A percentile compares a stretch with the other conserved stretches of the same genome.
Conservation (phyloP, 441 rosid genomes). For the Melastoma candidum region DNA sequence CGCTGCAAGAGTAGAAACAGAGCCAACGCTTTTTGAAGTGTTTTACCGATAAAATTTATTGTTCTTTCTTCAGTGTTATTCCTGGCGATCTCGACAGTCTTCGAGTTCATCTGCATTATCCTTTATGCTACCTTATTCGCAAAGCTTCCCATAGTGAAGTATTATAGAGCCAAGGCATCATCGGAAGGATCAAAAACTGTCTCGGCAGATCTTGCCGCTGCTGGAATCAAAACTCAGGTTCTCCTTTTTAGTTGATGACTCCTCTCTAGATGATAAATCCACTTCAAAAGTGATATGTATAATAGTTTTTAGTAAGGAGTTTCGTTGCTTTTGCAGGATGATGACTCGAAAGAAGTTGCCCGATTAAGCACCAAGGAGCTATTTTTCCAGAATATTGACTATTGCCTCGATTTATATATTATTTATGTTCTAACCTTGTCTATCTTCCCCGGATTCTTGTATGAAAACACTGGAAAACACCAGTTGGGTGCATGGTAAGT, state of each 20-base stretch:
- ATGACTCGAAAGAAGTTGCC: conserved; percentile 13
- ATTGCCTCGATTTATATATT: conserved; percentile 18
- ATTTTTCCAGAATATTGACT: conserved; percentile 20
- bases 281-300: too few relatives aligned
- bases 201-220: conserved; percentile 23
- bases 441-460: conserved; percentile 29
- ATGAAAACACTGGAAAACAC: conserved; percentile 27
- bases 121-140: conserved; percentile 15
- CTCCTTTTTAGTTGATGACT: not conserved
- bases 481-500: conserved; percentile 22
- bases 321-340: not conserved
- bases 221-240: conserved; percentile 14
- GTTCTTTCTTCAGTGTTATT: conserved; percentile 14
- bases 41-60: too few relatives aligned
- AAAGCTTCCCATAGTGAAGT: conserved; percentile 28
- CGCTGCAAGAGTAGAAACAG: too few relatives aligned
- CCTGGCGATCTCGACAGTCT: conserved; percentile 21
- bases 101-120: conserved; percentile 19
- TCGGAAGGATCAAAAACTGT: conserved; percentile 27
- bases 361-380: conserved; percentile 16
- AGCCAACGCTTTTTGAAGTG: too few relatives aligned
- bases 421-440: conserved; percentile 21
- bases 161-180: conserved; percentile 24
- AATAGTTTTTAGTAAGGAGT: conserved; percentile 10
- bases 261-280: not conserved